Evolutionary conservation across 1,284 basidiomycete genomes (phyloP), one percentile per base, ranked within the genome.

Genomic region (Leccinum griseonigrum): DNA sequence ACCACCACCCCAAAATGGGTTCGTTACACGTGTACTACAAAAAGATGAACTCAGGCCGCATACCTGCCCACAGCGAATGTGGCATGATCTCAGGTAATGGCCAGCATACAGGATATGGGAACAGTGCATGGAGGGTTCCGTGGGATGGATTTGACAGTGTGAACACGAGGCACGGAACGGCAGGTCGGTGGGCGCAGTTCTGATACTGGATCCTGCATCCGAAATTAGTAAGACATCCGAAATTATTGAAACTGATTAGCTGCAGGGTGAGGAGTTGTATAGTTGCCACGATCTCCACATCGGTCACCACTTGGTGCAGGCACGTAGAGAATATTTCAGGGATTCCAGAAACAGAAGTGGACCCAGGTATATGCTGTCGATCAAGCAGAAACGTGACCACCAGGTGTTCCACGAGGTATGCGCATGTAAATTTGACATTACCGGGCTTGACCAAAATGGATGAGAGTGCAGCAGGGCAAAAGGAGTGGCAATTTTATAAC

Each of bases 131-230:
- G 59, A 54, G 58, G 43, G 48, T 36, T 48, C 60, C 72, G 62
- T 68, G 57, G 48, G 69, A 65, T 50, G 38, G 56, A 60, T 60
- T 62, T 61, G 58, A 62, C 61, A 57, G 43, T 29, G 59, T 22
- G 13, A 75, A 75, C 74, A 75, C 62, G 74, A 75, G 72, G 70
- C 62, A 59, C 18, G 18, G 58, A 54, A 56, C 31, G 38, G 61
- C 54, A 56, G 55, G 61, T 61, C 14, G 28, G 54, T 60, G 59
- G 46, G 56, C 53, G 46, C 13, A 6, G 57, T 31, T 52, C 50
- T 60, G 52, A 58, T 38, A 59, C 22, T 22, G 46, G 46, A 22
- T 54, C 61, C 59, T 62, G 58, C 62, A 63, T 62, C 67, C 58
- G 69, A 65, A 52, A 62, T 55, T 60, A 46, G 38, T 38, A 29